Evolutionary conservation across 352 stramenopile genomes (phyloP).

Genomic region (Phytophthora cryptogea): DNA sequence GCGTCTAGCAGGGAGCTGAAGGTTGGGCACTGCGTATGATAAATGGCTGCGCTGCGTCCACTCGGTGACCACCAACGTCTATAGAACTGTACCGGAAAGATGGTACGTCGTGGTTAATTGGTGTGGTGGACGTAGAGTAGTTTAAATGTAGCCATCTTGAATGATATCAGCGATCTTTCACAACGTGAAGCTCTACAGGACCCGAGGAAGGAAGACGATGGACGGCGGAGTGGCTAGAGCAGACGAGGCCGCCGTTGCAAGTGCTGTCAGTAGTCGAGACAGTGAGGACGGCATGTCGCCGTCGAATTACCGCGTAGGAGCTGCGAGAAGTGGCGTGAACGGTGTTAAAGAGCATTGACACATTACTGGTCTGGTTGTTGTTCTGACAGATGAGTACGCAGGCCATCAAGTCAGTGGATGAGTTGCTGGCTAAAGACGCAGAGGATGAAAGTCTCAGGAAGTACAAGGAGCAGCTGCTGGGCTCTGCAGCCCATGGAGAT

Average conservation of each 20-base stretch:
- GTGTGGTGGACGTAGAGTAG: constrained; percentile 8
- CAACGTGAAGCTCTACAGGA: not conserved
- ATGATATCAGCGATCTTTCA: constrained; percentile 17
- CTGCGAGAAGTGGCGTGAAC: not conserved
- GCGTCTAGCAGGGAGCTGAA: not conserved
- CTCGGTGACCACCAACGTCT: constrained; percentile 32
- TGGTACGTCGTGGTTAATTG: not conserved
- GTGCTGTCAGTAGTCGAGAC: constrained; percentile 27
- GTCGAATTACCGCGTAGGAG: constrained; percentile 55
- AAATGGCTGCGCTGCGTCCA: constrained; percentile 35
- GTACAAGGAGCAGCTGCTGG: constrained; percentile 88
- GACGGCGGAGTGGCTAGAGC: constrained; percentile 5
- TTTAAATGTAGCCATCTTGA: constrained; percentile 10
- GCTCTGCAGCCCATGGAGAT: constrained; percentile 77
- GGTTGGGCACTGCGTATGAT: constrained; percentile 11
- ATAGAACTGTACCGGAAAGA: not conserved
- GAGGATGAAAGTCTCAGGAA: constrained; percentile 82
- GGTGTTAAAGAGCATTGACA: not conserved
- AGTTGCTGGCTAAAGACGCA: constrained; percentile 75
- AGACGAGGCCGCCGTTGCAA: constrained; percentile 27
- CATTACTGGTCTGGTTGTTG: not conserved
- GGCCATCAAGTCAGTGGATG: constrained; percentile 66
- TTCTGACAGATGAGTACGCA: constrained; percentile 60
- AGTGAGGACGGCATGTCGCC: constrained; percentile 39
- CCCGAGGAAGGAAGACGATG: constrained; percentile 4